phyloP scores from a whole-genome alignment of 306 rosid species.

The Cucurbita ficifolia region DNA sequence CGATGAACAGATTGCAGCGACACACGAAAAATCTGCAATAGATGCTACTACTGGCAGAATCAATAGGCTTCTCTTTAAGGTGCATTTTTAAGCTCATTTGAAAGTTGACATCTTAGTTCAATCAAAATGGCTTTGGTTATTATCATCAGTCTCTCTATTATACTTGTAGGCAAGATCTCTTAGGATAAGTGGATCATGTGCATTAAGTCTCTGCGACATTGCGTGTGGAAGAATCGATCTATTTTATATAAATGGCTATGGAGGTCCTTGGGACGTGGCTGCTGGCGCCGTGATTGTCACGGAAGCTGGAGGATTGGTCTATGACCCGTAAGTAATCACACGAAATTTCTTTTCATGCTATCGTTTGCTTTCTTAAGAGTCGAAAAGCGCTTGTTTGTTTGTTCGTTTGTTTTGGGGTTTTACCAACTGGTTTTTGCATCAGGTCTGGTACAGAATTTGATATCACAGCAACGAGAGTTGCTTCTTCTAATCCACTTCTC shows the following conservation, averaged over 20 bases:
- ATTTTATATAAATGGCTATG: conserved; percentile 55
- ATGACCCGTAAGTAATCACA: conserved; percentile 71
- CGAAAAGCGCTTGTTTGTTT: background rate
- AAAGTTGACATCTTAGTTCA: background rate
- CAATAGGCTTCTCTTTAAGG: conserved; percentile 74
- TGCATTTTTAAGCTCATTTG: conserved; percentile 10
- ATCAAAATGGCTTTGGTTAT: background rate
- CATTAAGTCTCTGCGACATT: conserved; percentile 79
- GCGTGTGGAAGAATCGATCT: conserved; percentile 89
- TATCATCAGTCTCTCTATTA: background rate
- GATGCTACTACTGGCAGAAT: conserved; percentile 50
- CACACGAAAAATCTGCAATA: conserved; percentile 46
- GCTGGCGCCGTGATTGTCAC: conserved; percentile 84
- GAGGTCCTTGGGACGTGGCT: conserved; percentile 98
- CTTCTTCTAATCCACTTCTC: conserved; percentile 73
- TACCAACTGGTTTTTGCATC: conserved; percentile 17
- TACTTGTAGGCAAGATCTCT: conserved; percentile 67
- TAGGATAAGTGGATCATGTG: conserved; percentile 82
- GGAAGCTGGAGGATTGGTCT: conserved; percentile 88
- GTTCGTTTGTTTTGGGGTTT: background rate
- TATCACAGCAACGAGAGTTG: conserved; percentile 57
- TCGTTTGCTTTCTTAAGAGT: background rate
- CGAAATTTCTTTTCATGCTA: background rate
- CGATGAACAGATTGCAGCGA: conserved; percentile 64
- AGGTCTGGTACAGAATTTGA: conserved; percentile 80